A percentile compares a stretch with the other conserved stretches of the same genome.
phyloP scores from a whole-genome alignment of 2,329 filamentous ascomycete species.

The Penicillium sumatraense region DNA sequence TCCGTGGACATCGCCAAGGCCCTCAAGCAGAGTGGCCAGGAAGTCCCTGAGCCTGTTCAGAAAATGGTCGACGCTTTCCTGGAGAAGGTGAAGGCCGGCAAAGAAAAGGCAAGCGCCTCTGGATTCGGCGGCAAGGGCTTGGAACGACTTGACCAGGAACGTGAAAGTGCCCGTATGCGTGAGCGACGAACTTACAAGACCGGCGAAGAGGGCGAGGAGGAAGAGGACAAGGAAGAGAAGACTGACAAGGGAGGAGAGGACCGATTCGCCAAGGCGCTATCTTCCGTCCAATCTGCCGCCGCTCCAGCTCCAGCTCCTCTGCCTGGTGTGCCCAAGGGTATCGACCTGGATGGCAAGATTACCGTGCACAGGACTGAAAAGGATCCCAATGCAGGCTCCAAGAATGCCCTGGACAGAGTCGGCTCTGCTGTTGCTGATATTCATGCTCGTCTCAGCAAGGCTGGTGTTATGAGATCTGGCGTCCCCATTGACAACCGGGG shows the following conservation, averaged over 20 bases:
- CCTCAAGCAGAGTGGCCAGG: slow-evolving; percentile 86
- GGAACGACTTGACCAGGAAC: slow-evolving; percentile 87
- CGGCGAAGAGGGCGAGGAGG: slow-evolving; percentile 79
- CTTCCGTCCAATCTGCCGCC: slow-evolving; percentile 66
- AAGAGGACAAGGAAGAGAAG: slow-evolving; percentile 70
- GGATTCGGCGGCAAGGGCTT: slow-evolving; percentile 96
- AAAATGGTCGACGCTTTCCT: slow-evolving; percentile 70
- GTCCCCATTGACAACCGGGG: slow-evolving; percentile 98
- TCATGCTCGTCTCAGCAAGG: slow-evolving; percentile 85
- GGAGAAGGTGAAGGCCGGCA: slow-evolving; percentile 90
- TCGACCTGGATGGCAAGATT: slow-evolving; percentile 70
- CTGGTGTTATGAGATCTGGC: slow-evolving; percentile 85
- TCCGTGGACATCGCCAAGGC: slow-evolving; percentile 88
- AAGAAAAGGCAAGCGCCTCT: slow-evolving; percentile 79
- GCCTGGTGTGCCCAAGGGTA: slow-evolving; percentile 58
- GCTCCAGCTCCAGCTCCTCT: slow-evolving; percentile 44
- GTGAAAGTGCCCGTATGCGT: slow-evolving; percentile 81
- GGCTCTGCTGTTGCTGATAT: slow-evolving; percentile 90
- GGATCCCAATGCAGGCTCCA: slow-evolving; percentile 51
- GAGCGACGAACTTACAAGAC: slow-evolving; percentile 90
- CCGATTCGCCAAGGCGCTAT: slow-evolving; percentile 63
- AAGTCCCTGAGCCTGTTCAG: slow-evolving; percentile 72
- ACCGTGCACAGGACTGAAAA: slow-evolving; percentile 73
- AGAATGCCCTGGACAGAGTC: slow-evolving; percentile 80
- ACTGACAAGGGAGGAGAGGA: slow-evolving; percentile 66